Conservation (phyloP, 1,284 basidiomycete genomes). For the Neonothopanus nambi region DNA sequence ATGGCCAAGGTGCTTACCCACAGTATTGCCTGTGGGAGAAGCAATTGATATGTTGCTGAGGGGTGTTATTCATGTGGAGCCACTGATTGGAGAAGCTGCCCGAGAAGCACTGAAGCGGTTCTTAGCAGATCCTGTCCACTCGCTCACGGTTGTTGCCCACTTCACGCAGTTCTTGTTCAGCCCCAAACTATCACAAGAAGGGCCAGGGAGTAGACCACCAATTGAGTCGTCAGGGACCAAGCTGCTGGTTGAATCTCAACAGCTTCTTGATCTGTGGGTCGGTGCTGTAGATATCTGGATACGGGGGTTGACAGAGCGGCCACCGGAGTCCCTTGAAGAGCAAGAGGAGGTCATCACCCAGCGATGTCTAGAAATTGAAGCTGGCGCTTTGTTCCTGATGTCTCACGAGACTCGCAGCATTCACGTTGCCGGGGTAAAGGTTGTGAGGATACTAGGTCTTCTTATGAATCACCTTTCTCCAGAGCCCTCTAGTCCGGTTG, state of each 20-base stretch:
- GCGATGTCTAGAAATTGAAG: constrained; percentile 64
- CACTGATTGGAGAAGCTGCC: constrained; percentile 70
- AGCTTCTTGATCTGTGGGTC: constrained; percentile 75
- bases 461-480: constrained; percentile 44
- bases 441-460: constrained; percentile 53
- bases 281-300: constrained; percentile 75
- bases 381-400: constrained; percentile 80
- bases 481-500: constrained; percentile 27
- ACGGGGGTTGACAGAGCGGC: constrained; percentile 42
- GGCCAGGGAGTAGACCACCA: constrained; percentile 59
- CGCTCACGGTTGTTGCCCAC: constrained; percentile 64
- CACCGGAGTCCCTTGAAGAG: constrained; percentile 40
- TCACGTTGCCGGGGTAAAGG: constrained; percentile 58
- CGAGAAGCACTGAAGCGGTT: constrained; percentile 73
- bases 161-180: constrained; percentile 82
- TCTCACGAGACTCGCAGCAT: constrained; percentile 57
- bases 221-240: constrained; percentile 69
- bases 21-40: constrained; percentile 54
- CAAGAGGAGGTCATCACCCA: constrained; percentile 42
- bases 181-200: constrained; percentile 70
- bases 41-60: constrained; percentile 81
- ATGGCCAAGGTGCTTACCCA: constrained; percentile 81
- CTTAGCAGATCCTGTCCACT: constrained; percentile 61
- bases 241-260: constrained; percentile 64
- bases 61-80: constrained; percentile 85